Base-by-base conservation (phyloP, 495 filamentous ascomycete genomes). In the Aspergillus nidulans region DNA sequence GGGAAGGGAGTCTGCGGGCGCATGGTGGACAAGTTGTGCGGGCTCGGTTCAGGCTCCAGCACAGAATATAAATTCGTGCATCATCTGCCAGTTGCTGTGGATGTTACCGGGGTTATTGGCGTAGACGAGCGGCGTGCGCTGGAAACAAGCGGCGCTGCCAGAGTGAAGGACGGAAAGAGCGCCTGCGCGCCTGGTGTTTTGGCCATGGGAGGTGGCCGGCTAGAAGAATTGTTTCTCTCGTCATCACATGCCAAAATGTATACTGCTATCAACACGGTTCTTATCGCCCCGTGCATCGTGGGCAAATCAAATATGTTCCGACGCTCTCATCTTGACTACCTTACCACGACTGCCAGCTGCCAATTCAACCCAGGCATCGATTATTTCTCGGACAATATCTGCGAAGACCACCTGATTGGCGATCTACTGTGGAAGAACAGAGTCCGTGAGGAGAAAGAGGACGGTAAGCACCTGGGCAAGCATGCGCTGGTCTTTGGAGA, bases 221-320 rank as follows among this genome's bases (percentile, higher is more conserved):
- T 99, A 0, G 95, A 99, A 63, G 92, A 97, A 63, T 81, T 89
- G 68, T 99, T 99, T 74, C 83, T 97, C 75, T 86, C 91, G 1
- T 92, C 90, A 8, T 86, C 90, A 0, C 95, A 99, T 70, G 91
- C 91, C 49, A 99, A 99, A 63, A 96, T 99, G 79, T 99, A 99
- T 75, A 88, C 87, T 19, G 94, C 92, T 53, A 97, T 97, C 79
- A 96, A 97, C 74, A 91, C 91, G 6, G 88, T 96, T 21, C 77
- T 85, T 16, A 74, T 97, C 53, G 92, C 94, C 0, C 92, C 95
- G 6, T 97, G 95, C 69, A 89, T 95, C 51, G 88, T 97, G 6
- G 94, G 94, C 23, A 99, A 99, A 72, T 95, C 89, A 50, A 97
- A 94, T 71, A 95, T 99, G 88, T 97, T 97, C 76, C 88, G 94